Base-by-base conservation (phyloP, 805 yeast species). In the Myxozyma monticola region DNA sequence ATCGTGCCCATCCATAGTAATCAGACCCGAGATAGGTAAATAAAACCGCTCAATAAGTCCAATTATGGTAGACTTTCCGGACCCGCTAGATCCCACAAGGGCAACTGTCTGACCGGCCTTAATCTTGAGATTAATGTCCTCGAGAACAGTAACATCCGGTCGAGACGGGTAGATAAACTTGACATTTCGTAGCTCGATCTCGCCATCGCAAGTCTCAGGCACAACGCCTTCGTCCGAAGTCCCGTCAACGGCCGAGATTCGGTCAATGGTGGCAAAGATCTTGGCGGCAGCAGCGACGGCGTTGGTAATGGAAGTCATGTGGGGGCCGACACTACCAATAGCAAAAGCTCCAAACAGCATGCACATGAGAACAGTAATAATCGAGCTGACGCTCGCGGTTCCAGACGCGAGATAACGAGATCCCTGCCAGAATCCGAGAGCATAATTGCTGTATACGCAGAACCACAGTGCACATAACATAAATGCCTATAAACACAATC, bases 21-120 rank as follows among this genome's bases (percentile, higher is more conserved):
- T 84, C 39, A 84, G 69, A 20, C 97, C 97, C 5, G 75, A 69
- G 22, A 74, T 70, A 1, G 88, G 85, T 61, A 89, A 95, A 68
- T 90, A 91, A 66, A 91, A 91, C 57, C 98, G 75, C 71, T 89
- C 95, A 0, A 88, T 83, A 28, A 91, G 70, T 62, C 90, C 81
- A 54, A 91, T 72, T 40, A 91, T 79, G 0, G 98, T 91, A 0
- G 96, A 88, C 70, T 91, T 91, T 28, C 98, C 98, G 60, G 91
- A 83, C 2, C 98, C 98, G 3, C 95, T 85, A 4, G 96, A 93
- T 1, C 98, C 98, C 14, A 91, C 98, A 57, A 91, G 78, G 12
- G 97, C 98, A 28, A 90, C 95, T 57, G 88, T 89, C 62, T 83
- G 70, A 8, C 98, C 98, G 1, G 95, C 88, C 7, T 91, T 89